Evolutionary conservation across 225 moss, liverwort and hornwort species (phyloP), one percentile per base, ranked within the genome.

Genomic region (Marchantia paleacea): DNA sequence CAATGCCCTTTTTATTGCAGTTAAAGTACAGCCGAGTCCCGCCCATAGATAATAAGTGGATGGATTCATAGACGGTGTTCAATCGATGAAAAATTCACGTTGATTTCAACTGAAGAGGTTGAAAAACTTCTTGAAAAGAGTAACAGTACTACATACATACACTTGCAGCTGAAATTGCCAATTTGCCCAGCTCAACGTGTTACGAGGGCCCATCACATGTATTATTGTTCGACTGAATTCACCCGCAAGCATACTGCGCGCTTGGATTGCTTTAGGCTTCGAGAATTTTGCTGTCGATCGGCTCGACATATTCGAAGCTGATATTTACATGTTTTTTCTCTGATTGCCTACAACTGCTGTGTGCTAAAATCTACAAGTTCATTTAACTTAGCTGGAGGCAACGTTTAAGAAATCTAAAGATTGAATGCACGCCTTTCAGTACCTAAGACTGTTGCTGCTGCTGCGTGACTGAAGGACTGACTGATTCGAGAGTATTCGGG

Each of bases 301-400:
- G 68, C 28, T 29, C 68, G 68, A 15, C 68, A 28, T 11, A 68
- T 15, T 30, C 68, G 68, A 68, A 68, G 68, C 68, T 68, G 68
- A 31, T 68, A 68, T 68, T 68, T 68, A 68, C 68, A 68, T 68
- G 68, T 68, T 68, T 68, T 68, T 68, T 14, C 68, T 68, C 68
- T 68, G 31, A 68, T 68, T 26, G 68, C 30, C 68, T 1, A 68
- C 68, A 68, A 68, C 68, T 68, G 68, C 68, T 68, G 6, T 68
- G 66, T 28, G 68, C 68, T 68, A 68, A 68, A 68, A 68, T 68
- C 29, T 68, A 68, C 68, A 68, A 68, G 68, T 68, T 68, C 68
- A 68, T 68, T 68, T 68, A 68, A 68, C 68, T 68, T 31, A 68
- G 68, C 68, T 68, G 68, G 68, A 68, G 15, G 30, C 68, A 68